phyloP scores from a whole-genome alignment of 768 basidiomycete genomes.

The Rhodotorula diobovata region DNA sequence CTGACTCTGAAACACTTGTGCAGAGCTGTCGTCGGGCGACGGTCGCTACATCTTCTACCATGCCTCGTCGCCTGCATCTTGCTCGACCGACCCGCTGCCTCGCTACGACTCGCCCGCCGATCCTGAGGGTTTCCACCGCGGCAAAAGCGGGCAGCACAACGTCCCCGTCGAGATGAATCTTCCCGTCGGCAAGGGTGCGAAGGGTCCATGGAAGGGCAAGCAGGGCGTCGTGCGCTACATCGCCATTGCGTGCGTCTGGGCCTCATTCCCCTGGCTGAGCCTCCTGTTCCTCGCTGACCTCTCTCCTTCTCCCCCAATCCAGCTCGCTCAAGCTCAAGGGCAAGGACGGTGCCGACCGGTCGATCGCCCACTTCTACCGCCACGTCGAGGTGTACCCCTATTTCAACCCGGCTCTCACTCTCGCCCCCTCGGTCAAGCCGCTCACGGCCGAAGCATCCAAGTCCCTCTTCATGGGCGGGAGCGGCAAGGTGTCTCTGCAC shows the following conservation, averaged over 20 bases:
- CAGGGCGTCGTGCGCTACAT: constrained; percentile 74
- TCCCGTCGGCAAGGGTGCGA: constrained; percentile 58
- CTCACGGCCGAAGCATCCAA: constrained; percentile 59
- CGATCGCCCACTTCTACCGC: constrained; percentile 86
- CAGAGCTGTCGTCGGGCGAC: constrained; percentile 49
- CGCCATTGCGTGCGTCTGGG: constrained; percentile 62
- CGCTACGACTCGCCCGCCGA: constrained; percentile 48
- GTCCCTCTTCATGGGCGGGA: constrained; percentile 61
- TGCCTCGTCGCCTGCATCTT: constrained; percentile 52
- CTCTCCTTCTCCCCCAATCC: constrained; percentile 11
- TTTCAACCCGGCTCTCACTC: constrained; percentile 59
- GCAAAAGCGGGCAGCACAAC: constrained; percentile 62
- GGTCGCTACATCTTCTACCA: constrained; percentile 80
- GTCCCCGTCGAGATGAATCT: constrained; percentile 71
- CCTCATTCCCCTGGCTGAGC: too few species aligned
- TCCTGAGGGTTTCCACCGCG: constrained; percentile 61
- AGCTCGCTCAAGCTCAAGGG: constrained; percentile 76
- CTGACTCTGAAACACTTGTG: neutral
- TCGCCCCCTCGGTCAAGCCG: constrained; percentile 61
- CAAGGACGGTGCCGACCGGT: constrained; percentile 56
- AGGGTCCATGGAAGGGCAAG: constrained; percentile 56
- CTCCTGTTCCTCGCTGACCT: neutral
- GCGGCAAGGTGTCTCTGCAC: constrained; percentile 61
- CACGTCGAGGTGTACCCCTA: constrained; percentile 74
- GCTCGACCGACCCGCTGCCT: constrained; percentile 46